Base-by-base conservation (phyloP, 2,329 filamentous ascomycete genomes). In the Tolypocladium paradoxum region DNA sequence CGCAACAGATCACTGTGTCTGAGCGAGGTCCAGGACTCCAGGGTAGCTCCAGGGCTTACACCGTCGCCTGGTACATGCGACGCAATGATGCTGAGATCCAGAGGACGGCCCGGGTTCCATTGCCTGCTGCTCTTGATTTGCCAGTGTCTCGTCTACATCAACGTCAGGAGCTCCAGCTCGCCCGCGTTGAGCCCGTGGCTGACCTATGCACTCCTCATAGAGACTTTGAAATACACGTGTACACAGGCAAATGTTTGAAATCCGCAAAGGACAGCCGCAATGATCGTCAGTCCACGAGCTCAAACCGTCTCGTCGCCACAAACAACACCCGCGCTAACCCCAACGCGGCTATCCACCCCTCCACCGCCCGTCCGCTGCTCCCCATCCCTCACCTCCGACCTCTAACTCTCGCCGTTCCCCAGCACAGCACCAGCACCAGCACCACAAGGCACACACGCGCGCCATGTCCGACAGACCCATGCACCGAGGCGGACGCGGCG, bases 391-490 rank as follows among this genome's bases (percentile, higher is more conserved):
- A 29, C 40, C 40, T 27, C 22, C 40, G n/a, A 46, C 24, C 24
- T 46, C 43, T 31, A 12, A 46, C 33, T 46, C 18, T 46, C 43
- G 27, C 27, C 43, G 18, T 9, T 18, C 43, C 31, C 18, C 43
- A 31, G 27, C 27, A 27, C 27, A 46, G 18, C 43, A 31, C 8
- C 6, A 29, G 36, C 36, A 31, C 27, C 27, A 31, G 27, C 27
- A 46, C 20, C 43, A 33, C 43, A 27, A 31, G 24, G 43, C 40
- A 18, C 16, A 12, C 34, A 46, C 43, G 27, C 27, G 27, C 50
- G 33, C 40, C 55, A 79, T 80, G 76, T 72, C 77, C 61, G 77
- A 79, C 62, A 73, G 75, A 73, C 70, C 68, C 53, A 68, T 69
- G 52, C 68, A 77, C 58, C 70, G 76, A 68, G 61, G 76, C 61